Base-by-base conservation (phyloP, 2,329 filamentous ascomycete species). In the Aspergillus sp. region DNA sequence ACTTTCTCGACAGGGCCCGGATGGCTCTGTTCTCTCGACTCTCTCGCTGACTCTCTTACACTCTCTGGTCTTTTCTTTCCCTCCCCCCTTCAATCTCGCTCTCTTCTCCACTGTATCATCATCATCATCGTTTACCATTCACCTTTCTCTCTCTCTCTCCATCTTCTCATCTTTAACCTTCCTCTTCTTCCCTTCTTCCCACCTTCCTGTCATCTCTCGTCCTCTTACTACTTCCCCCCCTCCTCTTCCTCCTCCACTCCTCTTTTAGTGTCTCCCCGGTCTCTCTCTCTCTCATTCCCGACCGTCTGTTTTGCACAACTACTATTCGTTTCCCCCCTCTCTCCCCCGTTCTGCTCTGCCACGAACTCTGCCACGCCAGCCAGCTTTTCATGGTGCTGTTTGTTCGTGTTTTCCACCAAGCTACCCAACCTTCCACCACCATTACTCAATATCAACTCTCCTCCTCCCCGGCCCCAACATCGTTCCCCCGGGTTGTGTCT, bases 71-170 rank as follows among this genome's bases (percentile, higher is more conserved):
- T 13, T 45, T 45, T 28, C 25, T 28, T 28, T 28, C 25, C 19
- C 21, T 21, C 6, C 41, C 65, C 62, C 58, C 58, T 62, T 57
- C 58, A 58, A 62, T 65, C 54, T 65, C 55, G 63, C 61, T 57
- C 58, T 59, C 47, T 60, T 60, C 60, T 57, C 66, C 63, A 62
- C 62, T 67, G 64, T 64, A 58, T 58, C 57, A 55, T 66, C 59
- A 55, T 66, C 59, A 65, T 62, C 57, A 64, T 60, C 59, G 30
- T 36, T 36, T 36, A 36, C 32, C 32, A 36, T 36, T 36, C 15
- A 36, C 32, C 60, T 45, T n/a, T n/a, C 43, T 55, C 39, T 32
- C 61, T 25, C 23, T 60, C 58, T 17, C 57, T 30, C 52, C 36
- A 51, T 52, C 64, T 56, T 50, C 57, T 47, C 55, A 55, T 25